phyloP scores from a whole-genome alignment of 208 protist genomes.

The Leishmania arabica region DNA sequence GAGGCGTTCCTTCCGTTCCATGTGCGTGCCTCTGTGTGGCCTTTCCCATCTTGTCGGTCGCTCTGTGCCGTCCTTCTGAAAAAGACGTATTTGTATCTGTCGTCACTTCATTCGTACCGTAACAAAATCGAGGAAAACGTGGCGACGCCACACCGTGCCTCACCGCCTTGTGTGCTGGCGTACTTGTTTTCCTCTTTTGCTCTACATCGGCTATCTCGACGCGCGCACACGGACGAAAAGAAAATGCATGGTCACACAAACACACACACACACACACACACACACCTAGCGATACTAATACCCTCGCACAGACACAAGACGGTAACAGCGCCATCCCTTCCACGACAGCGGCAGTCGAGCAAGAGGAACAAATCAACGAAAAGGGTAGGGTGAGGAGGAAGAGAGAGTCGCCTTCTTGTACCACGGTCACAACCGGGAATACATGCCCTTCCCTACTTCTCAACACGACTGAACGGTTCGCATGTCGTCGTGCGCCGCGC shows the following conservation, averaged over 20 bases:
- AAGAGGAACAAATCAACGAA: neutral
- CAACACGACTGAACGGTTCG: neutral
- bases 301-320: neutral
- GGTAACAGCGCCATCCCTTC: neutral
- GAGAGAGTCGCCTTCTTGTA: neutral
- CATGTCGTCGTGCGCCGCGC: neutral
- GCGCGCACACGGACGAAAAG: neutral
- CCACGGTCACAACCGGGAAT: neutral
- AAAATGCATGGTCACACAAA: neutral
- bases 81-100: neutral
- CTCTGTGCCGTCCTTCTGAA: neutral
- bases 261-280: neutral
- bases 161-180: neutral
- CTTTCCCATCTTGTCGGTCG: too few relatives aligned
- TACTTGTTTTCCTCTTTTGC: neutral
- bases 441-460: neutral
- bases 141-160: neutral
- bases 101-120: neutral
- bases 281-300: neutral
- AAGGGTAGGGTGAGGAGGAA: neutral
- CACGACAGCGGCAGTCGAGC: neutral
- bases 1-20: neutral
- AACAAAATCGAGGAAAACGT: neutral
- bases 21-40: neutral
- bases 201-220: neutral